phyloP scores from a whole-genome alignment of 1,284 basidiomycete species.

The Puccinia sorghi region DNA sequence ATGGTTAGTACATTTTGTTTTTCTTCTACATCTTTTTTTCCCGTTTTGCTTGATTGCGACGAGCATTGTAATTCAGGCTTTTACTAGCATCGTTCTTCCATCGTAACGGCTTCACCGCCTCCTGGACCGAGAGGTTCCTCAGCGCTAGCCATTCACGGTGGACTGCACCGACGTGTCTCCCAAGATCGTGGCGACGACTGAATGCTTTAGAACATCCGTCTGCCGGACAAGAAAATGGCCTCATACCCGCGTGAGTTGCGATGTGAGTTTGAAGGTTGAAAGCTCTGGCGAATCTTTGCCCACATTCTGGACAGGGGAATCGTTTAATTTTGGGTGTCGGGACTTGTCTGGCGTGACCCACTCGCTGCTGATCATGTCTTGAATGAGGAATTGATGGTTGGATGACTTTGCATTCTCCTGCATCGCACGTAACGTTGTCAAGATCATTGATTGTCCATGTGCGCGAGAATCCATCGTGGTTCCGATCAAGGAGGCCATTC shows the following conservation, averaged over 20 bases:
- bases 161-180: constrained; percentile 79
- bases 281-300: constrained; percentile 69
- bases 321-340: neutral
- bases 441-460: neutral
- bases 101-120: constrained; percentile 53
- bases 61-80: neutral
- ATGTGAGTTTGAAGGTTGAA: constrained; percentile 88
- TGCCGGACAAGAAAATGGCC: constrained; percentile 79
- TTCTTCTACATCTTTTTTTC: constrained; percentile 38
- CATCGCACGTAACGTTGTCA: neutral
- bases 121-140: constrained; percentile 53
- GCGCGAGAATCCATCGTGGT: neutral
- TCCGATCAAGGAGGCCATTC: neutral
- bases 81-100: constrained; percentile 44
- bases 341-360: neutral
- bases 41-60: constrained; percentile 50
- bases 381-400: neutral
- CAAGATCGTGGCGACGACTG: constrained; percentile 83
- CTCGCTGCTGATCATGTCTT: neutral
- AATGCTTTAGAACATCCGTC: constrained; percentile 78
- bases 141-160: constrained; percentile 61
- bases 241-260: constrained; percentile 81
- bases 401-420: neutral
- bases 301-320: constrained; percentile 24
- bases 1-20: too few relatives aligned